Conservation (phyloP, 129 eudicot genomes). For the Pseudognaphalium luteoalbum region DNA sequence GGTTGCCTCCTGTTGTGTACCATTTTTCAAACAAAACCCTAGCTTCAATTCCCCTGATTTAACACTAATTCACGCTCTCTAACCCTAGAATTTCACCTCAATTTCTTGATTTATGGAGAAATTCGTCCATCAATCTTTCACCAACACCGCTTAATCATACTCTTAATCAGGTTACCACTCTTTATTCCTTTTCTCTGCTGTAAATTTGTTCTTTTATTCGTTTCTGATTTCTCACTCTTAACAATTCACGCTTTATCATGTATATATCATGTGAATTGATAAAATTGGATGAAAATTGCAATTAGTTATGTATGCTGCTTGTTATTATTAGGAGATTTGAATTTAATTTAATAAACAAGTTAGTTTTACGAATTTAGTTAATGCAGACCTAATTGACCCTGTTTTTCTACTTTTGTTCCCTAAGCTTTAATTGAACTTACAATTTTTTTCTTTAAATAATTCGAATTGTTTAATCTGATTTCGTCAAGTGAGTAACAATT, state of each 20-base stretch:
- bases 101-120: conserved; percentile 24
- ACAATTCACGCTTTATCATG: neutral
- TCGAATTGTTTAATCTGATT: neutral
- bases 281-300: neutral
- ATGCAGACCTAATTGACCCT: neutral
- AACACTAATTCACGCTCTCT: neutral
- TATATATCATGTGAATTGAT: neutral
- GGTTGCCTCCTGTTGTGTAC: neutral
- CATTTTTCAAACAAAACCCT: neutral
- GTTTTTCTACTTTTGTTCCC: neutral
- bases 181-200: neutral
- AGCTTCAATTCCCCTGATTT: conserved; percentile 15
- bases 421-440: neutral
- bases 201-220: neutral
- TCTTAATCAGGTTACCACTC: conserved; percentile 19
- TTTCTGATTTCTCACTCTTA: neutral
- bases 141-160: conserved; percentile 14
- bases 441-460: neutral
- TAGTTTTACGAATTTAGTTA: conserved; percentile 3
- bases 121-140: conserved; percentile 3
- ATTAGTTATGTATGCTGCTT: neutral
- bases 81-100: conserved; percentile 17
- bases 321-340: neutral
- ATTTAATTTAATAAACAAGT: neutral
- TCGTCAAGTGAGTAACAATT: conserved; percentile 1